Conservation (phyloP, 352 stramenopile genomes). For the Phytophthora capsici region DNA sequence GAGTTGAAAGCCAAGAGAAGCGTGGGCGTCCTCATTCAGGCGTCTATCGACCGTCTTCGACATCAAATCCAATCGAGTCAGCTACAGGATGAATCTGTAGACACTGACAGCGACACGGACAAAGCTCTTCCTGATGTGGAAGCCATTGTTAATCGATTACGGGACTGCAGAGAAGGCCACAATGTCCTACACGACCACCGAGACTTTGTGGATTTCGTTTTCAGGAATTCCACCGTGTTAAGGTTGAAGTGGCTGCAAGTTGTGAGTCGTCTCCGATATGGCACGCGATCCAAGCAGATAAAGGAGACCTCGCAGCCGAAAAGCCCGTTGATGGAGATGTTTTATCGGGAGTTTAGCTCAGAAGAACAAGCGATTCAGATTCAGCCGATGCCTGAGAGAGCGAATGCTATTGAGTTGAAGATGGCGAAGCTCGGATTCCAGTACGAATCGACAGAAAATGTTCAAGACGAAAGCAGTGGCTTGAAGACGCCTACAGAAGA, state of each 20-base stretch:
- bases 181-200: constrained; percentile 56
- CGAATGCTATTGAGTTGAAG: constrained; percentile 45
- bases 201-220: constrained; percentile 70
- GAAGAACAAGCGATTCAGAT: constrained; percentile 5
- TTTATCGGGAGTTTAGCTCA: constrained; percentile 48
- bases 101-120: neutral
- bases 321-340: constrained; percentile 33
- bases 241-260: constrained; percentile 58
- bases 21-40: constrained; percentile 35
- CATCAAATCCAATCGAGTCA: constrained; percentile 26
- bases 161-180: constrained; percentile 28
- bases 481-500: neutral
- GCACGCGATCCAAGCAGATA: constrained; percentile 12
- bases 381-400: constrained; percentile 47
- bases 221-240: constrained; percentile 56
- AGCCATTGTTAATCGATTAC: constrained; percentile 47
- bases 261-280: constrained; percentile 52
- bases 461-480: neutral
- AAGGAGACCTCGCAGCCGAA: neutral
- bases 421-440: constrained; percentile 57
- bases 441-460: constrained; percentile 28
- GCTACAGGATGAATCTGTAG: neutral
- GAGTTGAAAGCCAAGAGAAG: constrained; percentile 24
- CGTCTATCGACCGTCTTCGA: constrained; percentile 41
- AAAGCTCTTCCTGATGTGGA: constrained; percentile 31